A percentile compares a stretch with the other conserved stretches of the same genome.
phyloP scores from a whole-genome alignment of 176 grass and related monocot species.

The Poa annua region DNA sequence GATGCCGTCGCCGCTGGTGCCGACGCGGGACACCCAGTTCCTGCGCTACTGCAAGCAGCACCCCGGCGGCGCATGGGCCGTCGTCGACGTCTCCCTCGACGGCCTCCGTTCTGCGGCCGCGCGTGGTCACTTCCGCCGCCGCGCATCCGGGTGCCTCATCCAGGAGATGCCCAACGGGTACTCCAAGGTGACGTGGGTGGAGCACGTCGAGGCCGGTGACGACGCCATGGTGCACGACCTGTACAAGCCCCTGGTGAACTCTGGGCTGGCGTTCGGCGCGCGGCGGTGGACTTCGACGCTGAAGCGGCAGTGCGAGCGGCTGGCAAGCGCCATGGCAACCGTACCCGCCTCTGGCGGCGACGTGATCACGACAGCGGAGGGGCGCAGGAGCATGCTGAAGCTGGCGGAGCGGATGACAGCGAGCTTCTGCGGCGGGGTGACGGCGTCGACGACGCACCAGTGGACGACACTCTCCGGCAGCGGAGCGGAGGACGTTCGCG shows the following conservation, averaged over 20 bases:
- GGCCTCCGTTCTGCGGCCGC: constrained; percentile 33
- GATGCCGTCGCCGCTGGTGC: constrained; percentile 78
- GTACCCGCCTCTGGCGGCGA: constrained; percentile 41
- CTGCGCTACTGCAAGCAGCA: constrained; percentile 93
- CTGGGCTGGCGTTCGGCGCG: constrained; percentile 73
- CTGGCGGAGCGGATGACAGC: constrained; percentile 78
- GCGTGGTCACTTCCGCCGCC: constrained; percentile 54
- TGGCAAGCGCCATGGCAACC: constrained; percentile 60
- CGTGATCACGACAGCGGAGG: constrained; percentile 66
- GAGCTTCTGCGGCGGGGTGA: constrained; percentile 84
- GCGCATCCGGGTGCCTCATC: constrained; percentile 83
- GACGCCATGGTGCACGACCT: constrained; percentile 66
- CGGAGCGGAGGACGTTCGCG: constrained; percentile 68
- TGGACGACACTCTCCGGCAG: constrained; percentile 82
- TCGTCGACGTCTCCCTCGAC: constrained; percentile 86
- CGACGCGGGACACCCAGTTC: constrained; percentile 76
- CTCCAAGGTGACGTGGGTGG: constrained; percentile 92
- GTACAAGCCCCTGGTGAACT: constrained; percentile 76
- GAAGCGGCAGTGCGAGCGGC: constrained; percentile 77
- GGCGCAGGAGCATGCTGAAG: constrained; percentile 74
- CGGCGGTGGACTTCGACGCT: constrained; percentile 73
- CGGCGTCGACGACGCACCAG: constrained; percentile 73
- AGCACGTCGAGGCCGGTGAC: constrained; percentile 78
- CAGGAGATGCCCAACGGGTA: constrained; percentile 84
- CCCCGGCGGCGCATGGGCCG: constrained; percentile 68